Percentiles rank a stretch among this genome's conserved stretches.
phyloP scores from a whole-genome alignment of 2,329 filamentous ascomycete genomes.

The Escovopsis sp. region DNA sequence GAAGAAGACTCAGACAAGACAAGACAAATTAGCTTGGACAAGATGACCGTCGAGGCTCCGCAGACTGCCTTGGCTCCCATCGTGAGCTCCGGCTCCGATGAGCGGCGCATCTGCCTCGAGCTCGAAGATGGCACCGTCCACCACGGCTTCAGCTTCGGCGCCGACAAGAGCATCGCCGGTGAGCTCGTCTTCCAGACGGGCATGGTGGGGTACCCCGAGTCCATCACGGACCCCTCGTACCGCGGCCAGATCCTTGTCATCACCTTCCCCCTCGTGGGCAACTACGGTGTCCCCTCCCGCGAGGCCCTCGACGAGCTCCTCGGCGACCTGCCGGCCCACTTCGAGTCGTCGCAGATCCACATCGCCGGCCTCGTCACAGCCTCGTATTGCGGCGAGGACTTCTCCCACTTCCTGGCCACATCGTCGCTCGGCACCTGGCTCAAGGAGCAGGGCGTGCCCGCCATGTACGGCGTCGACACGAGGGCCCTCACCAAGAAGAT shows the following conservation, averaged over 20 bases:
- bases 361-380: conserved; percentile 83
- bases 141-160: conserved; percentile 93
- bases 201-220: conserved; percentile 98
- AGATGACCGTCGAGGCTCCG: conserved; percentile 22
- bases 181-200: conserved; percentile 99
- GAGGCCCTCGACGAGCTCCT: conserved; percentile 75
- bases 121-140: conserved; percentile 83
- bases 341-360: conserved; percentile 87
- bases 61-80: conserved; percentile 49
- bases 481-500: conserved; percentile 89
- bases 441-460: conserved; percentile 87
- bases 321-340: conserved; percentile 75
- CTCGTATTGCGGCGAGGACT: conserved; percentile 87
- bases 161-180: conserved; percentile 83
- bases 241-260: conserved; percentile 90
- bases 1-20: not conserved
- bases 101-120: conserved; percentile 64
- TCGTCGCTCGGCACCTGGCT: conserved; percentile 91
- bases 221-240: conserved; percentile 75
- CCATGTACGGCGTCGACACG: conserved; percentile 91
- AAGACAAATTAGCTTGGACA: not conserved
- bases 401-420: conserved; percentile 80
- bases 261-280: conserved; percentile 89
- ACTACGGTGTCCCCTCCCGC: conserved; percentile 89
- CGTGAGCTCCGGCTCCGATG: conserved; percentile 36